A percentile compares a stretch with the other conserved stretches of the same genome.
These are phyloP conservation scores for Coemansia sp. DNA, from an alignment of 192 early-diverging fungal genomes.

Conservation along the genomic window DNA sequence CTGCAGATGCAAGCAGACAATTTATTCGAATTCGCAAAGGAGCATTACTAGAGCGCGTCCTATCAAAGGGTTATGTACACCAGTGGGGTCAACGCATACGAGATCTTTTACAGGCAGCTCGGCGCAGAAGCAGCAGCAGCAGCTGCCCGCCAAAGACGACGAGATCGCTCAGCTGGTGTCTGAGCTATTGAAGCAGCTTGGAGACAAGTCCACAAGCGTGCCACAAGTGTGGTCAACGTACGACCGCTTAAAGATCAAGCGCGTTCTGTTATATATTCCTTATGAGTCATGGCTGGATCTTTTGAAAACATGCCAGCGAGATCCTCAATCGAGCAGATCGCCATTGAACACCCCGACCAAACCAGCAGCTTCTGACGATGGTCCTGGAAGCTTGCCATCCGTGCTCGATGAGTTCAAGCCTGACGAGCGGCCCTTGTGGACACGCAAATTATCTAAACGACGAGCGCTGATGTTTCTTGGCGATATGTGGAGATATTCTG, in stretches of 20 bases:
- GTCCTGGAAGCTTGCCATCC: not conserved
- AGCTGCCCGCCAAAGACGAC: constrained; percentile 7
- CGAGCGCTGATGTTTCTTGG: constrained; percentile 44
- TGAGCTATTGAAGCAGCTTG: constrained; percentile 17
- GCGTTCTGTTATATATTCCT: constrained; percentile 35
- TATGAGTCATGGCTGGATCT: constrained; percentile 36
- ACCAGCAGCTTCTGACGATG: too few relatives aligned
- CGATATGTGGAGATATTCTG: constrained; percentile 44
- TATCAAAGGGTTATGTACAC: too few relatives aligned
- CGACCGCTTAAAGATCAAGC: constrained; percentile 39
- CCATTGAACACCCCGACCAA: too few relatives aligned
- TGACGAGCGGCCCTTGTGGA: constrained; percentile 11
- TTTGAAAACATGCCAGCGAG: constrained; percentile 33
- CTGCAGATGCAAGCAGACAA: too few relatives aligned
- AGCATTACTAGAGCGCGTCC: too few relatives aligned
- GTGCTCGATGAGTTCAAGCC: not conserved
- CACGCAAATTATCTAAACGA: constrained; percentile 27
- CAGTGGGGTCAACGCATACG: too few relatives aligned
- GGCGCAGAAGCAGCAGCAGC: constrained; percentile 1
- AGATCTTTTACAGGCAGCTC: too few relatives aligned
- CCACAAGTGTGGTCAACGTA: constrained; percentile 38
- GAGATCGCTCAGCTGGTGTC: constrained; percentile 24
- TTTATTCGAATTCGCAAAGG: too few relatives aligned
- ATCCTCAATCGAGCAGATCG: constrained; percentile 1
- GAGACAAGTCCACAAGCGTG: constrained; percentile 3